Evolutionary conservation across 371 early-diverging fungal species (phyloP).

Genomic region (Funneliformis caledonium): DNA sequence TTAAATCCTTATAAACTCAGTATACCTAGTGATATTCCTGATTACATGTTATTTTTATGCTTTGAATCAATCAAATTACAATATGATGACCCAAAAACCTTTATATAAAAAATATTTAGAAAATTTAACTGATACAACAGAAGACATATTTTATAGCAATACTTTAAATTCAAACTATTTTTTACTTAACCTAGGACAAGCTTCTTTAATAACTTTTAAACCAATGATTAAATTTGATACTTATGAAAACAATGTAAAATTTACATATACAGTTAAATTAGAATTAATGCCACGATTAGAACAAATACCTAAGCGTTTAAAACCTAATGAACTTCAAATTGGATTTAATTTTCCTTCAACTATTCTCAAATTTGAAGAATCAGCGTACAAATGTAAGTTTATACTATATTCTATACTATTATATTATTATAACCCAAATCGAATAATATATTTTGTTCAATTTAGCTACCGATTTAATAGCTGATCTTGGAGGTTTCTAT

Average conservation of each 20-base stretch:
- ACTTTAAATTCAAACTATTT: not conserved
- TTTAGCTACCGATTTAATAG: not conserved
- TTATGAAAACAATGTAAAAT: no score
- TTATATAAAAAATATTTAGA: no score
- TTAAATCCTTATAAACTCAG: no score
- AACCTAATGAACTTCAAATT: not conserved
- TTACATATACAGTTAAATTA: no score
- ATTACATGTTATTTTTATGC: no score
- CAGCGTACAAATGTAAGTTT: not conserved
- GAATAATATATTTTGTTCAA: not conserved
- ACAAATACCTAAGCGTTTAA: not conserved
- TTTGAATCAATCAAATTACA: no score
- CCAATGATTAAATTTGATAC: not conserved
- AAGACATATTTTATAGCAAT: no score
- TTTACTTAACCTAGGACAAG: not conserved
- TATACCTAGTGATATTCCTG: no score
- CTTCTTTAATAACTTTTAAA: not conserved
- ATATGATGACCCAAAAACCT: no score
- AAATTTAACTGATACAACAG: no score
- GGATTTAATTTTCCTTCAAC: not conserved
- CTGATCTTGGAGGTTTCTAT: conserved; percentile 8
- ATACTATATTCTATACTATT: not conserved
- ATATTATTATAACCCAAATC: not conserved
- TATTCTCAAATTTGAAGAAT: not conserved
- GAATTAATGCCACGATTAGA: not conserved